Percentiles rank a stretch among this genome's conserved stretches.
phyloP scores from a whole-genome alignment of 768 basidiomycete species.

The Amanita exitialis region DNA sequence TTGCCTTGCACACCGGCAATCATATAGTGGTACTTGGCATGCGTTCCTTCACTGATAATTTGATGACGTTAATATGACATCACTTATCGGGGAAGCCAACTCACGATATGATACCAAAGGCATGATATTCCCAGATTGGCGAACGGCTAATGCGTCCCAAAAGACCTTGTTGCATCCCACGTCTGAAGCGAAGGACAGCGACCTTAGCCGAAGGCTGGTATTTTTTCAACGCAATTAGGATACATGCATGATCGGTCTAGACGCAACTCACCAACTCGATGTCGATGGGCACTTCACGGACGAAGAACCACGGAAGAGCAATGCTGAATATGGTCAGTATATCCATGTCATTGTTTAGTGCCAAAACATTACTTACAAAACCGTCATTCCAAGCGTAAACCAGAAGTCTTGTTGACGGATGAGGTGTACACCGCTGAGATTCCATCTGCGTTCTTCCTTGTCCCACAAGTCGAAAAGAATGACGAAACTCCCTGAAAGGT shows the following conservation, averaged over 20 bases:
- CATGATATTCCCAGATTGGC: conserved; percentile 73
- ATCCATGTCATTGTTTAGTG: background rate
- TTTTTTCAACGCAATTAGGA: background rate
- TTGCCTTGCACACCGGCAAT: conserved; percentile 67
- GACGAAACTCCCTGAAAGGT: conserved; percentile 46
- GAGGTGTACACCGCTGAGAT: conserved; percentile 40
- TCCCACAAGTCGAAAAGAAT: conserved; percentile 60
- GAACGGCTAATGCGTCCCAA: conserved; percentile 65
- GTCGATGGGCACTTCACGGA: conserved; percentile 62
- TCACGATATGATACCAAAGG: conserved; percentile 71
- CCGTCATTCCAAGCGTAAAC: conserved; percentile 65
- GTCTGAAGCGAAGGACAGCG: conserved; percentile 67
- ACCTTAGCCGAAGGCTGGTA: conserved; percentile 68
- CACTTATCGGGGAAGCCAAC: conserved; percentile 11
- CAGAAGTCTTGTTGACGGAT: conserved; percentile 69
- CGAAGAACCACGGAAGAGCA: conserved; percentile 65
- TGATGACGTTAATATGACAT: conserved; percentile 4
- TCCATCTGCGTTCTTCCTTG: conserved; percentile 43
- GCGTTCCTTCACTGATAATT: conserved; percentile 47
- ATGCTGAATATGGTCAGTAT: conserved; percentile 30
- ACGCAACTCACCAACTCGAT: conserved; percentile 54
- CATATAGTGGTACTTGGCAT: conserved; percentile 73
- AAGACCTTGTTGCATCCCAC: conserved; percentile 80
- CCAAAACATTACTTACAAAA: conserved; percentile 38
- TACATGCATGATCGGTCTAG: background rate